Base-by-base conservation (phyloP, 352 stramenopile genomes). In the Pythium insidiosum region DNA sequence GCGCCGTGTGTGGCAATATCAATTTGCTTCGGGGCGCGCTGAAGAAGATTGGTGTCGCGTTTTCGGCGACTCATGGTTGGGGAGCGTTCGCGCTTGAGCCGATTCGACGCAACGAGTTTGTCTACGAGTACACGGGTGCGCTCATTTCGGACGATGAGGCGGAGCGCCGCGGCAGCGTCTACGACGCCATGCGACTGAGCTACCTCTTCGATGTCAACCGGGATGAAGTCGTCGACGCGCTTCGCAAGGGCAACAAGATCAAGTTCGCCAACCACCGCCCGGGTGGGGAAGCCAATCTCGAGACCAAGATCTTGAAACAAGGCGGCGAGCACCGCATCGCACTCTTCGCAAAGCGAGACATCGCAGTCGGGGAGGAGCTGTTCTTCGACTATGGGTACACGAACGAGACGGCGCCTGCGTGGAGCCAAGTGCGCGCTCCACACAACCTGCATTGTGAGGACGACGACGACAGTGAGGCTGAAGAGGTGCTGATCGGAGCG, bases 131-230 rank as follows among this genome's bases (percentile, higher is more conserved):
- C 56, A 79, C 66, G 2, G 77, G 77, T 16, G 63, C 62, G n/a
- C 36, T 88, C 4, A 80, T 89, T 35, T 73, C 68, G 12, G 66
- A 89, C 28, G 68, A 84, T n/a, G 78, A 91, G 25, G 78, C 78
- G 5, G 78, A 91, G 46, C 71, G 78, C 9, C 76, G 78, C 40
- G 88, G 88, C 4, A 69, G 58, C 9, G 71, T 96, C n/a, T 95
- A 96, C 50, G 63, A 88, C 30, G 72, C 78, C 21, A 66, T 83
- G 42, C 37, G 33, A 5, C 49, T 86, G 21, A 88, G 73, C 26
- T 98, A 94, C 49, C 53, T 98, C 1, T 98, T 98, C 62, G 87
- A 97, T 44, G 51, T 97, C 10, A 96, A 89, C 48, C 77, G 64
- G 2, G 90, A 98, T 9, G 77, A 82, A 38, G 79, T 94, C 19